Evolutionary conservation across 2,329 filamentous ascomycete species (phyloP).

Genomic region (Colletotrichum endophyticum): DNA sequence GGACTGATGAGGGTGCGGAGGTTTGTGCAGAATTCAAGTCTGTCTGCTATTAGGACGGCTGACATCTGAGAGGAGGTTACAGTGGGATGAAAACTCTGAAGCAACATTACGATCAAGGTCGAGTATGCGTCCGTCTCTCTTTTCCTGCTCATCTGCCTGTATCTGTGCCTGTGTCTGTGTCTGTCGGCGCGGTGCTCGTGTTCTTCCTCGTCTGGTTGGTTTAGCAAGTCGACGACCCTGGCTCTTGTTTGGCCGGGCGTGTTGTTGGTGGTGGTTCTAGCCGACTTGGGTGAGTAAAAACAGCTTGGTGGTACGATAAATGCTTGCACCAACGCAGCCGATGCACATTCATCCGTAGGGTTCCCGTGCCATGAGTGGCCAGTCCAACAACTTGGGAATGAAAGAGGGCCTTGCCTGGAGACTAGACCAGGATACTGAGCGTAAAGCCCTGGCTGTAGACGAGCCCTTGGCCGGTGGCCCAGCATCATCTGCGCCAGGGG

Average conservation of each 20-base stretch:
- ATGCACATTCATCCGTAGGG: constrained; percentile 2
- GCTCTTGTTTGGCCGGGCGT: neutral
- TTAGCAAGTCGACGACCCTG: neutral
- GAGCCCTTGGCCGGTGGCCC: neutral
- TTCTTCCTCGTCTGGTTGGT: neutral
- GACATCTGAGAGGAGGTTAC: neutral
- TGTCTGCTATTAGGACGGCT: neutral
- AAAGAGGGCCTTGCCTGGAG: constrained; percentile 12
- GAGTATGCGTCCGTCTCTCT: neutral
- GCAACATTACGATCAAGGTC: neutral
- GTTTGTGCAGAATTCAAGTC: neutral
- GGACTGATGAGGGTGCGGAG: neutral
- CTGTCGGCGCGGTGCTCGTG: neutral
- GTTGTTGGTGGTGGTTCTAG: neutral
- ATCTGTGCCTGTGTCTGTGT: neutral
- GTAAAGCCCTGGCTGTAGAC: neutral
- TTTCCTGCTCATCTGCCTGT: neutral
- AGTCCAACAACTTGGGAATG: constrained; percentile 19
- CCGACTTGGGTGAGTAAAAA: neutral
- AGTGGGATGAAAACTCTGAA: neutral
- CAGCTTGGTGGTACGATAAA: constrained; percentile 14
- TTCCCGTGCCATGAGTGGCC: constrained; percentile 1
- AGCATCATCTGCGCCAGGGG: constrained; percentile 10
- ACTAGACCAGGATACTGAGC: neutral
- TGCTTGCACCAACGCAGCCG: constrained; percentile 16